Percentiles rank a stretch among this genome's conserved stretches.
phyloP scores from a whole-genome alignment of 352 stramenopile genomes.

The Globisporangium cystogenes region DNA sequence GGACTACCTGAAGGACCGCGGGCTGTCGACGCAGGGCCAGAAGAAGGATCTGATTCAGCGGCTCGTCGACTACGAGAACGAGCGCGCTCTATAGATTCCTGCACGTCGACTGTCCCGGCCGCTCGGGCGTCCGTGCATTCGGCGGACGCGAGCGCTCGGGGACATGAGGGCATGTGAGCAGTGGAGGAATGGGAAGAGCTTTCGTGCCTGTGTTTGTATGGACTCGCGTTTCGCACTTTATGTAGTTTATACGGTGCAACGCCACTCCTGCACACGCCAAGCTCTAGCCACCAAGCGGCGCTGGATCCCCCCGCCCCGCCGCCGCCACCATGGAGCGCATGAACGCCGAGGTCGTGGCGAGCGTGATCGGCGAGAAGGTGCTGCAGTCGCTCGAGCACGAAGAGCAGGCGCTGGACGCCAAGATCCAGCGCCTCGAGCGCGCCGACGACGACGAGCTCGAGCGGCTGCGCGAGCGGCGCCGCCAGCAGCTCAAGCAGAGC shows the following conservation, averaged over 20 bases:
- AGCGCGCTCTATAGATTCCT: constrained; percentile 69
- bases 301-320: neutral
- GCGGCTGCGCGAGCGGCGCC: constrained; percentile 72
- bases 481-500: constrained; percentile 74
- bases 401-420: constrained; percentile 78
- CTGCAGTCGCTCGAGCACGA: constrained; percentile 84
- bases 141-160: no score
- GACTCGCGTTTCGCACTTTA: neutral
- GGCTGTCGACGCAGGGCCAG: constrained; percentile 81
- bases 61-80: constrained; percentile 86
- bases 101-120: neutral
- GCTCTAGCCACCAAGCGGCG: neutral
- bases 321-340: constrained; percentile 47
- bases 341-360: constrained; percentile 74
- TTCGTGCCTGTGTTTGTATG: no score
- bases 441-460: constrained; percentile 89
- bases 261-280: neutral
- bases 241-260: neutral
- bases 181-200: no score
- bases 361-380: constrained; percentile 80
- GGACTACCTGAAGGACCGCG: constrained; percentile 84
- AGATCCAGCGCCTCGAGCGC: constrained; percentile 78
- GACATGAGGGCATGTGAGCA: no score
- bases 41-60: constrained; percentile 88
- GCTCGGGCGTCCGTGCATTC: no score